Evolutionary conservation across 2,329 filamentous ascomycete species (phyloP).

Genomic region (Esteya vermicola): DNA sequence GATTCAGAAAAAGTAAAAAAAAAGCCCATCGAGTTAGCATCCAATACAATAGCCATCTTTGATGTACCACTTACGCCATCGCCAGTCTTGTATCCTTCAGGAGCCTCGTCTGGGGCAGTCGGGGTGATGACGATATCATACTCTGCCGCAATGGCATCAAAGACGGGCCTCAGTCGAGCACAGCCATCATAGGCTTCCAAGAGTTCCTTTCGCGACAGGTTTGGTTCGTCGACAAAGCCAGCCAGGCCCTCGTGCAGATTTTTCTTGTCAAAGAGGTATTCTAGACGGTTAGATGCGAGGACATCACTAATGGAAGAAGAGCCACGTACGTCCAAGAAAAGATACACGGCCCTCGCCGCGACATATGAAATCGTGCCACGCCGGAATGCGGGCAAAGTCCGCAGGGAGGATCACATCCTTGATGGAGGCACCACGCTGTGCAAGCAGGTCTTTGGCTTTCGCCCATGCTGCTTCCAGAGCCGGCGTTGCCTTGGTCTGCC

Average conservation of each 20-base stretch:
- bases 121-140: not conserved
- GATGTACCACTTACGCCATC: not conserved
- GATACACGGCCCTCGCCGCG: conserved; percentile 34
- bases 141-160: not conserved
- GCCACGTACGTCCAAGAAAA: too few species aligned
- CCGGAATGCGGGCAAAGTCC: conserved; percentile 30
- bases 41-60: conserved; percentile 27
- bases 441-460: conserved; percentile 24
- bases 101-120: conserved; percentile 11
- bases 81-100: conserved; percentile 27
- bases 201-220: too few species aligned
- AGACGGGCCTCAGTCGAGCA: not conserved
- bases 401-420: conserved; percentile 39
- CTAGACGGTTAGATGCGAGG: too few species aligned
- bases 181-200: not conserved
- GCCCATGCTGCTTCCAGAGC: conserved; percentile 28
- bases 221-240: not conserved
- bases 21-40: too few species aligned
- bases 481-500: conserved; percentile 27
- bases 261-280: not conserved
- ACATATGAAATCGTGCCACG: conserved; percentile 38
- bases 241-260: not conserved
- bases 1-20: too few species aligned
- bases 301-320: too few species aligned
- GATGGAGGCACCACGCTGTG: conserved; percentile 34